Percentiles rank a stretch among this genome's conserved stretches.
Conservation (phyloP, 1,284 basidiomycete species). For the Ganoderma sinense region DNA sequence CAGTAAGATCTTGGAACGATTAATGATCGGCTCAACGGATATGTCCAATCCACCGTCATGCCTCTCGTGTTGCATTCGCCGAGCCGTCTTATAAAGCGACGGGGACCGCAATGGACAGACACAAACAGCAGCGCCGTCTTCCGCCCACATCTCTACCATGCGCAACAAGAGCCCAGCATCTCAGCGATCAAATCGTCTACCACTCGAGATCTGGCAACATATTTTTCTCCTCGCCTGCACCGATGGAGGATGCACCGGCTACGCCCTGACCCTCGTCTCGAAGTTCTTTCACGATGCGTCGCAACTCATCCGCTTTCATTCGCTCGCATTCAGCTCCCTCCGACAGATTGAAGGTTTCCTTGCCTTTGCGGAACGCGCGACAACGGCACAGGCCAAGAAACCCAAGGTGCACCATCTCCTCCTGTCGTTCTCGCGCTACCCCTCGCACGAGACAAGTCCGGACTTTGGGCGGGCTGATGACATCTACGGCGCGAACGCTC, state of each 20-base stretch:
- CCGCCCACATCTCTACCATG: not conserved
- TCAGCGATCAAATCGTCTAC: constrained; percentile 9
- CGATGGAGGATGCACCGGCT: constrained; percentile 27
- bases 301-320: constrained; percentile 21
- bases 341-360: constrained; percentile 23
- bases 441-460: constrained; percentile 6
- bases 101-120: not conserved
- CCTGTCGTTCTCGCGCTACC: constrained; percentile 18
- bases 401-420: constrained; percentile 25
- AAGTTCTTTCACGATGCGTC: constrained; percentile 26
- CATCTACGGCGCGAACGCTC: not conserved
- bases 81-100: constrained; percentile 8
- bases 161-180: not conserved
- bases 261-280: constrained; percentile 23
- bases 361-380: not conserved
- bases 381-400: not conserved
- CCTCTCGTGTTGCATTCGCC: not conserved
- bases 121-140: not conserved
- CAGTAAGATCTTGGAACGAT: constrained; percentile 8
- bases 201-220: constrained; percentile 27
- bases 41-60: not conserved
- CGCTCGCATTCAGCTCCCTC: constrained; percentile 23
- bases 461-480: constrained; percentile 1
- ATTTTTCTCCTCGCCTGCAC: constrained; percentile 25
- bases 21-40: constrained; percentile 9